These are phyloP conservation scores for Colletotrichum sp. DNA, from an alignment of 2,329 filamentous ascomycete species.

Conservation along the genomic window DNA sequence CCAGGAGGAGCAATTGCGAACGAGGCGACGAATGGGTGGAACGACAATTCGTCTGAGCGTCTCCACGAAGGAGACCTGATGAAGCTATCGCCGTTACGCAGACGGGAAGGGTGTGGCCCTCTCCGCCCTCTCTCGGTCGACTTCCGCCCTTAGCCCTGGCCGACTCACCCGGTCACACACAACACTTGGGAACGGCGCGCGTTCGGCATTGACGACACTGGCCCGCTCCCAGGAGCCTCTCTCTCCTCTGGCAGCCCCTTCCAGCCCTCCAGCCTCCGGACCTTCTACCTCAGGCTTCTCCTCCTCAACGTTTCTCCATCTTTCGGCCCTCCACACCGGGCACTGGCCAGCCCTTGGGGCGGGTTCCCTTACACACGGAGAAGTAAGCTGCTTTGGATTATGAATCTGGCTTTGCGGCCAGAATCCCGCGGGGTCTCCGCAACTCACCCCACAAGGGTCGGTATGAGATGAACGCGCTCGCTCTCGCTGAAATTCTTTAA, in stretches of 20 bases:
- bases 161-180: constrained; percentile 6
- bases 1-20: neutral
- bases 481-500: neutral
- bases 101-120: neutral
- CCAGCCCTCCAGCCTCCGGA: neutral
- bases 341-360: neutral
- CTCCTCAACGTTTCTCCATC: constrained; percentile 12
- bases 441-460: constrained; percentile 18
- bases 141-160: constrained; percentile 20
- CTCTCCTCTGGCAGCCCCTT: neutral
- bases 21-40: neutral
- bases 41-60: neutral
- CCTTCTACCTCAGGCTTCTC: neutral
- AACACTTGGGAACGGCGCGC: neutral
- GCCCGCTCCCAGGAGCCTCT: neutral
- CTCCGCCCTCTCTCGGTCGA: constrained; percentile 19
- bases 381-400: constrained; percentile 6
- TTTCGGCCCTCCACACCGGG: constrained; percentile 8
- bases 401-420: constrained; percentile 17
- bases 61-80: neutral
- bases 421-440: constrained; percentile 22
- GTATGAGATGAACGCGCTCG: neutral
- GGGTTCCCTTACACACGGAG: constrained; percentile 5
- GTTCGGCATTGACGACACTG: constrained; percentile 14
- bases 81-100: constrained; percentile 1